Conservation (phyloP, 2,329 filamentous ascomycete species). For the Xylaria sp. region DNA sequence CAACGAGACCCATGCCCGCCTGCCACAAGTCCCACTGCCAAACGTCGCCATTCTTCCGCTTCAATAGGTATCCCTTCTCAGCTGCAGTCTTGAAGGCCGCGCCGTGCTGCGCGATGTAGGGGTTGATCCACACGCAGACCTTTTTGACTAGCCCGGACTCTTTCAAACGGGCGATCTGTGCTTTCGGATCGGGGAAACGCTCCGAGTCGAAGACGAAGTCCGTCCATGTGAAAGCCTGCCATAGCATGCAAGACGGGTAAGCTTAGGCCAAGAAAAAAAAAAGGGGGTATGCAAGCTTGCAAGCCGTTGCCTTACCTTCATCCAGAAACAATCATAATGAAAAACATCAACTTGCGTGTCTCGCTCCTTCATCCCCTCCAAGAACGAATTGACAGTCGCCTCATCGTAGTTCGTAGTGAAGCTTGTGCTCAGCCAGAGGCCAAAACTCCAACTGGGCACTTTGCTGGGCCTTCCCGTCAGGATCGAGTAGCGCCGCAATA, state of each 20-base stretch:
- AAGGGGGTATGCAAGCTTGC: neutral
- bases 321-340: conserved; percentile 81
- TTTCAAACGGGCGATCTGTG: conserved; percentile 68
- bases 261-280: neutral
- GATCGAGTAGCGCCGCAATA: conserved; percentile 68
- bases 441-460: conserved; percentile 76
- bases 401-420: conserved; percentile 78
- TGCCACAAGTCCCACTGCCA: conserved; percentile 83
- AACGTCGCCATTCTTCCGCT: conserved; percentile 70
- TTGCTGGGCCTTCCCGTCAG: conserved; percentile 69
- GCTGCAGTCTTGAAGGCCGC: conserved; percentile 68
- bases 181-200: conserved; percentile 70
- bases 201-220: conserved; percentile 74
- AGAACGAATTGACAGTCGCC: conserved; percentile 68
- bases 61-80: conserved; percentile 71
- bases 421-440: conserved; percentile 77
- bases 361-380: conserved; percentile 70
- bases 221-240: conserved; percentile 70
- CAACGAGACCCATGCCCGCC: conserved; percentile 75
- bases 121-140: conserved; percentile 78
- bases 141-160: conserved; percentile 64
- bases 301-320: conserved; percentile 51
- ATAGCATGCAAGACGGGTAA: neutral
- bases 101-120: conserved; percentile 73
- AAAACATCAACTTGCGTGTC: conserved; percentile 73